Conservation (phyloP, 441 rosid species). For the Gossypium aridum region DNA sequence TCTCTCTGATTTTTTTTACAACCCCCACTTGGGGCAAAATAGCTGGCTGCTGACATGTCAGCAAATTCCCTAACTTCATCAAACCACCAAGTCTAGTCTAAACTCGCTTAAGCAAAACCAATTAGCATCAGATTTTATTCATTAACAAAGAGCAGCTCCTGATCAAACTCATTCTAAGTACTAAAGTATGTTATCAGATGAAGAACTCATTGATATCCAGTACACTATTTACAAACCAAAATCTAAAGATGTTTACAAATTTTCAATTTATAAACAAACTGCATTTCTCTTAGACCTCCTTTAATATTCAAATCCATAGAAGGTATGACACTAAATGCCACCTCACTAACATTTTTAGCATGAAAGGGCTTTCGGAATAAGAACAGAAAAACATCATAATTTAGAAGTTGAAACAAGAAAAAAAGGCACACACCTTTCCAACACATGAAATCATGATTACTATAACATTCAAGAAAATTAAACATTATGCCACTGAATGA, state of each 20-base stretch:
- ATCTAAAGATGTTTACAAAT: not conserved
- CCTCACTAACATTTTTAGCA: not conserved
- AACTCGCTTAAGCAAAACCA: not conserved
- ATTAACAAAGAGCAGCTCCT: not conserved
- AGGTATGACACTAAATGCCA: not conserved
- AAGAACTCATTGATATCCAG: not conserved
- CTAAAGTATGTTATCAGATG: not conserved
- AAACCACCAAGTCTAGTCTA: not conserved
- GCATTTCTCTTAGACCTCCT: conserved; percentile 4
- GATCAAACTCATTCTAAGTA: not conserved
- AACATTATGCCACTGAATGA: not conserved
- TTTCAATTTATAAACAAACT: not conserved
- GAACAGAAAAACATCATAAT: not conserved
- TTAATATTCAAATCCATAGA: not conserved
- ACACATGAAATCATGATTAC: not conserved
- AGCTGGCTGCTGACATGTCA: not conserved
- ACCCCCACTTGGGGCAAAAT: not conserved
- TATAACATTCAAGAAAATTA: not conserved
- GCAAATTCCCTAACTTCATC: not conserved
- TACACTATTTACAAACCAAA: not conserved
- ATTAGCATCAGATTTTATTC: not conserved
- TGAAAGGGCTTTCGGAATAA: not conserved
- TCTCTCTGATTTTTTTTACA: not conserved
- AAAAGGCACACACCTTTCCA: not conserved
- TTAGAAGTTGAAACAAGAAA: not conserved